Percentiles rank a stretch among this genome's conserved stretches.
Conservation (phyloP, 176 grass and related monocot species). For the Microstegium vimineum region DNA sequence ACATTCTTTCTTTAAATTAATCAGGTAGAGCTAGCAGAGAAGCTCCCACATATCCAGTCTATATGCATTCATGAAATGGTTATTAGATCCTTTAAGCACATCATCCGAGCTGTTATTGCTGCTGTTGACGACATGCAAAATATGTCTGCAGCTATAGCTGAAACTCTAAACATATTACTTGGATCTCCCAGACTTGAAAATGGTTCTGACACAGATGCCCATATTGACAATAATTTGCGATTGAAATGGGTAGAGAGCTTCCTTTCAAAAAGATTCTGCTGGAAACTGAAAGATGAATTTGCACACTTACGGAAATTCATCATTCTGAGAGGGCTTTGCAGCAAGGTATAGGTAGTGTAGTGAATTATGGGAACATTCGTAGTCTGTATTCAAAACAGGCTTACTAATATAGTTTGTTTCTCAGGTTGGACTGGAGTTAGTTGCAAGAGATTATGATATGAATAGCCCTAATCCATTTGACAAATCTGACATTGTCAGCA, state of each 20-base stretch:
- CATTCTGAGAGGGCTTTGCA: conserved; percentile 91
- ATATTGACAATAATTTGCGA: conserved; percentile 47
- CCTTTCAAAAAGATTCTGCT: conserved; percentile 80
- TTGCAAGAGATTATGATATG: conserved; percentile 95
- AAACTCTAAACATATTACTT: conserved; percentile 85
- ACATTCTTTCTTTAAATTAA: conserved; percentile 28
- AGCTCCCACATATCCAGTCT: conserved; percentile 96
- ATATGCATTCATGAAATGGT: conserved; percentile 99
- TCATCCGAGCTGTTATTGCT: conserved; percentile 88
- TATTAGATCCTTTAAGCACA: conserved; percentile 87
- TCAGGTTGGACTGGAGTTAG: conserved; percentile 94
- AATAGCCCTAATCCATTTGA: conserved; percentile 86
- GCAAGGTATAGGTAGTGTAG: conserved; percentile 56
- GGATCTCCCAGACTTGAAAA: conserved; percentile 59
- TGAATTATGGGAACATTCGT: neutral
- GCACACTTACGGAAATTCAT: conserved; percentile 74
- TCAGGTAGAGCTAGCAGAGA: conserved; percentile 88
- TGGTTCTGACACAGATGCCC: conserved; percentile 30
- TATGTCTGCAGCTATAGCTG: conserved; percentile 70
- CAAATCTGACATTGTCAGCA: conserved; percentile 85
- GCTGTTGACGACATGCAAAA: conserved; percentile 65
- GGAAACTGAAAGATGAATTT: conserved; percentile 85
- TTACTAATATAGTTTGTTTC: conserved; percentile 34
- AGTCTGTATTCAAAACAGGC: neutral
- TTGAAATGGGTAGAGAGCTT: conserved; percentile 83